phyloP scores from a whole-genome alignment of 2,329 filamentous ascomycete genomes.

The Aspergillus nomiae region DNA sequence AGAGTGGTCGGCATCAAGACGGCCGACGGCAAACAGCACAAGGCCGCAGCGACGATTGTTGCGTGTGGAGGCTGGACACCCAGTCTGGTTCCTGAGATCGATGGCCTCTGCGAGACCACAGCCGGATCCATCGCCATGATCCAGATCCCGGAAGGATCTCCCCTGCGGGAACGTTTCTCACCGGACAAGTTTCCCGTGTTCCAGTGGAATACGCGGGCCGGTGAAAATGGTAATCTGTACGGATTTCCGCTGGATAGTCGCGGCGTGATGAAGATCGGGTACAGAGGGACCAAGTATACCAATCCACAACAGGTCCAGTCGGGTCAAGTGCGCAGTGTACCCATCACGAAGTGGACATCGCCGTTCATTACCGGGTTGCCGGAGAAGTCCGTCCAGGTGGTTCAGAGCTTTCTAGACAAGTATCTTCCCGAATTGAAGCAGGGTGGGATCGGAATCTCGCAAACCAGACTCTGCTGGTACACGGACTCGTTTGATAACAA shows the following conservation, averaged over 20 bases:
- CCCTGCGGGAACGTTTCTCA: conserved; percentile 44
- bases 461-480: conserved; percentile 58
- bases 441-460: conserved; percentile 41
- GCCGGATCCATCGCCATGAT: conserved; percentile 50
- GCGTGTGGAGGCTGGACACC: conserved; percentile 52
- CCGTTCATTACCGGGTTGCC: conserved; percentile 26
- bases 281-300: conserved; percentile 54
- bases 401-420: conserved; percentile 39
- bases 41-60: conserved; percentile 39
- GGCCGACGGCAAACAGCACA: conserved; percentile 37
- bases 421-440: conserved; percentile 48
- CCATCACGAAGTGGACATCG: conserved; percentile 41
- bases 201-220: conserved; percentile 40
- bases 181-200: conserved; percentile 52
- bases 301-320: conserved; percentile 45
- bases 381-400: conserved; percentile 26
- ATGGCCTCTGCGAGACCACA: conserved; percentile 52
- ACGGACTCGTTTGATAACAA: conserved; percentile 59
- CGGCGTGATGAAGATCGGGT: conserved; percentile 54
- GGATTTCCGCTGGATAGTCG: conserved; percentile 50
- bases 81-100: conserved; percentile 42
- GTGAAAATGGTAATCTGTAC: conserved; percentile 48
- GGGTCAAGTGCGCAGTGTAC: conserved; percentile 42
- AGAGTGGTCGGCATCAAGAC: conserved; percentile 44
- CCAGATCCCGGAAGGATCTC: conserved; percentile 42